These are phyloP conservation scores for Fusarium nygamai DNA, from an alignment of 2,329 filamentous ascomycete genomes.

Conservation along the genomic window DNA sequence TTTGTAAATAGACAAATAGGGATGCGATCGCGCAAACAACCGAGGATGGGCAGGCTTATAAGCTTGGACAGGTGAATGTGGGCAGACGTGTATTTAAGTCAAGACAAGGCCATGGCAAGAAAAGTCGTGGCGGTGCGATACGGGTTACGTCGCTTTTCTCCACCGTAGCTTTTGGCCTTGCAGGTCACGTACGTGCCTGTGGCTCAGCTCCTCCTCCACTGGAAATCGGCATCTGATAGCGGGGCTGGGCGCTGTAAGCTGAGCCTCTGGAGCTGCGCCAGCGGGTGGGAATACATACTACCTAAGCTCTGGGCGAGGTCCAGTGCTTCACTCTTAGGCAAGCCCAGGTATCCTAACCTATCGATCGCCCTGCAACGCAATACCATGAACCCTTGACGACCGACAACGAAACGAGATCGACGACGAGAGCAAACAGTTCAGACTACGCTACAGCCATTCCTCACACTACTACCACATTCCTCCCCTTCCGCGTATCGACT, in stretches of 20 bases:
- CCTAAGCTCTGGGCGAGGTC: not conserved
- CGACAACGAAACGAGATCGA: constrained; percentile 22
- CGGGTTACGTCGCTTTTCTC: constrained; percentile 41
- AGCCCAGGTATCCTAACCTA: constrained; percentile 16
- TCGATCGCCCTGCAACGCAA: constrained; percentile 13
- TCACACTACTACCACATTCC: not conserved
- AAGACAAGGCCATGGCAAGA: constrained; percentile 14
- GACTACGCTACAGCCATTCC: not conserved
- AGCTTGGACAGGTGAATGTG: constrained; percentile 30
- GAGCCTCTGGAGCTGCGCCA: constrained; percentile 24
- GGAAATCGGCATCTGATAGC: constrained; percentile 13
- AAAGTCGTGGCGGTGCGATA: constrained; percentile 39
- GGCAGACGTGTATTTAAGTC: constrained; percentile 34
- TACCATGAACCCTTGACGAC: constrained; percentile 30
- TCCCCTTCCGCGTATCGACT: constrained; percentile 6
- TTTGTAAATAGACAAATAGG: not conserved
- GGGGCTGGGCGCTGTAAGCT: constrained; percentile 24
- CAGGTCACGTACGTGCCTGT: constrained; percentile 29
- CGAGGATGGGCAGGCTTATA: constrained; percentile 36
- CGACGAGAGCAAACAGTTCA: constrained; percentile 19
- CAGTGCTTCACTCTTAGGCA: not conserved
- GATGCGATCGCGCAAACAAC: constrained; percentile 14
- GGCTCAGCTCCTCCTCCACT: constrained; percentile 33
- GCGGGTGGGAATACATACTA: not conserved
- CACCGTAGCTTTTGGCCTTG: constrained; percentile 34